Percentiles rank a stretch among this genome's conserved stretches.
These are phyloP conservation scores for Mycena alexandri DNA, from an alignment of 768 basidiomycete species.

Conservation along the genomic window DNA sequence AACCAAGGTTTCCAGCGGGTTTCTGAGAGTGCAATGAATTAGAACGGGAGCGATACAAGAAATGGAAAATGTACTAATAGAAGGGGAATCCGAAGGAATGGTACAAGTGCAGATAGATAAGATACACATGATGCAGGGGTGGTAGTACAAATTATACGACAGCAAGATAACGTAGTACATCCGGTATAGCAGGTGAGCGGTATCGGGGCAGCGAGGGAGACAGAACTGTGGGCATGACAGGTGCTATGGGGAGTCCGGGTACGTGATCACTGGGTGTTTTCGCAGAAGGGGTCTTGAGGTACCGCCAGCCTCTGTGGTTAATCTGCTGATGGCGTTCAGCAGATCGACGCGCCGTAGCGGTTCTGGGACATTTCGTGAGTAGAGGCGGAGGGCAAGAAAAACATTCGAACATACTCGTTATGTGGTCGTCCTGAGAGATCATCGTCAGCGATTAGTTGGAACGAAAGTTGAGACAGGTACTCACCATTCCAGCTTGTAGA, in stretches of 20 bases:
- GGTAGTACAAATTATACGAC: constrained; percentile 29
- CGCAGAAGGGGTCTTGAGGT: constrained; percentile 51
- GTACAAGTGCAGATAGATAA: constrained; percentile 32
- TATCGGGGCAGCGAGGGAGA: constrained; percentile 3
- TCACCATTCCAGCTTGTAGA: constrained; percentile 77
- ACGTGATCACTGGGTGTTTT: constrained; percentile 28
- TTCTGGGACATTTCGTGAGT: constrained; percentile 57
- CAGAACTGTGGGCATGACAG: too few relatives aligned
- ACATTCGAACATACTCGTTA: constrained; percentile 63
- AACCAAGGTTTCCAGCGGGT: too few relatives aligned
- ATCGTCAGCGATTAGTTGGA: constrained; percentile 15
- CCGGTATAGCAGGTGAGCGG: constrained; percentile 28
- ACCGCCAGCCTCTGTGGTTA: constrained; percentile 73
- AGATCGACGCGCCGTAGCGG: constrained; percentile 84
- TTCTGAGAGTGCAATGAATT: too few relatives aligned
- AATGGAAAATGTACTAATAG: not conserved
- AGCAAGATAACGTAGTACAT: constrained; percentile 32
- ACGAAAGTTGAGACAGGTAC: not conserved
- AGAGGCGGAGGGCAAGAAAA: not conserved
- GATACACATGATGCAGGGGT: constrained; percentile 26
- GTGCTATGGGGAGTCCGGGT: constrained; percentile 31
- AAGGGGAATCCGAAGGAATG: not conserved
- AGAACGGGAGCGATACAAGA: constrained; percentile 19
- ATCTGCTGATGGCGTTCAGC: constrained; percentile 84
- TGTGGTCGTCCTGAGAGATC: constrained; percentile 48